A percentile compares a stretch with the other conserved stretches of the same genome.
phyloP scores from a whole-genome alignment of 306 rosid species.

The Malus sieversii region DNA sequence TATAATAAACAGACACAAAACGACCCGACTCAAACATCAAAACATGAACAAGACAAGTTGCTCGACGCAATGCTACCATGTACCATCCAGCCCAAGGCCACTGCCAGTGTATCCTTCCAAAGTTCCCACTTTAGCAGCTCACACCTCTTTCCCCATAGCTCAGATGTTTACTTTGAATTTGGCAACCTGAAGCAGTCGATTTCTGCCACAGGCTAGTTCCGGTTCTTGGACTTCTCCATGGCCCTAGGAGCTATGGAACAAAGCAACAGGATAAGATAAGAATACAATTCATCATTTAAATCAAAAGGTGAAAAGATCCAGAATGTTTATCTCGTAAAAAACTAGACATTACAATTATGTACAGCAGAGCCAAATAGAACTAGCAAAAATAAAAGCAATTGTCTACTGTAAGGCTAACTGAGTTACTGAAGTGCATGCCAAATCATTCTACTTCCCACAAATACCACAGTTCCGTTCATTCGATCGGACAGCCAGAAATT shows the following conservation, averaged over 20 bases:
- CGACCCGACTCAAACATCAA: slow-evolving; percentile 18
- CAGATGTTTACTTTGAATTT: neutral
- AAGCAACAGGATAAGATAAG: slow-evolving; percentile 3
- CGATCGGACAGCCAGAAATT: no score
- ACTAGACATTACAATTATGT: neutral
- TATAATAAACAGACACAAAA: slow-evolving; percentile 30
- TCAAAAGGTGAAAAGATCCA: neutral
- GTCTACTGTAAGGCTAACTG: neutral
- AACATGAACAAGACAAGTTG: slow-evolving; percentile 31
- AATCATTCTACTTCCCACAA: no score
- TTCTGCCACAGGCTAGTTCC: slow-evolving; percentile 34
- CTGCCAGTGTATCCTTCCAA: slow-evolving; percentile 8
- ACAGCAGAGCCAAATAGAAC: neutral
- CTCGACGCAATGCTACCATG: slow-evolving; percentile 13
- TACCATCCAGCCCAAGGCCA: no score
- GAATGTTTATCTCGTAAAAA: neutral
- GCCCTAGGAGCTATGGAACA: slow-evolving; percentile 76
- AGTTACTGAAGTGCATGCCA: no score
- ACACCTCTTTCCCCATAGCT: neutral
- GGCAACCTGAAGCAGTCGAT: slow-evolving; percentile 27
- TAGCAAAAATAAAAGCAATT: neutral
- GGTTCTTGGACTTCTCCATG: slow-evolving; percentile 72
- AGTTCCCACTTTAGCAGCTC: slow-evolving; percentile 13
- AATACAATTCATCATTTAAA: neutral
- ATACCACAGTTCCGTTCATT: no score